Conservation (phyloP, 2,329 filamentous ascomycete genomes). For the Alternaria dauci region DNA sequence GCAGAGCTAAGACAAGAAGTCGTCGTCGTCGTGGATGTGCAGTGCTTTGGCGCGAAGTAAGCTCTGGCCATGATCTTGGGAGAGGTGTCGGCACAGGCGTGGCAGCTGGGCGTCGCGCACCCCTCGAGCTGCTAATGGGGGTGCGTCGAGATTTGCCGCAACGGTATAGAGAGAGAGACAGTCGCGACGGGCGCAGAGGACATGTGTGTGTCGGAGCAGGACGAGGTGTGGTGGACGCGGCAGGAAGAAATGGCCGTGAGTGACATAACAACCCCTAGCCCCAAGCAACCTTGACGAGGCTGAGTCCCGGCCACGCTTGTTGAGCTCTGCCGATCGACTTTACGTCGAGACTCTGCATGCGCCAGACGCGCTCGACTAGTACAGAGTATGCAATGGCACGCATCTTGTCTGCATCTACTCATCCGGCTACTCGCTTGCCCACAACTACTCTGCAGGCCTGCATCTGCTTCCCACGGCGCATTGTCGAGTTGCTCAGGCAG, state of each 20-base stretch:
- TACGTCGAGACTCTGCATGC: conserved; percentile 20
- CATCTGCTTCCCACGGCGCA: conserved; percentile 3
- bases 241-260: conserved; percentile 16
- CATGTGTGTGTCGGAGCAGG: conserved; percentile 8
- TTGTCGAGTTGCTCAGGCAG: conserved; percentile 4
- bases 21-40: conserved; percentile 24
- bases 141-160: conserved; percentile 12
- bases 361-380: conserved; percentile 5
- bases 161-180: conserved; percentile 3
- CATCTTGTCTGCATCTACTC: neutral
- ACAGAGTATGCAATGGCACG: neutral
- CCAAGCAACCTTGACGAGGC: conserved; percentile 13
- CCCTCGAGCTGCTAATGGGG: conserved; percentile 10
- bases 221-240: conserved; percentile 10
- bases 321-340: conserved; percentile 17
- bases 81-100: conserved; percentile 20
- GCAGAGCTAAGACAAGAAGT: conserved; percentile 23
- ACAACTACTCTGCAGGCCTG: neutral
- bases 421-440: neutral
- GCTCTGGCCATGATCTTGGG: conserved; percentile 33
- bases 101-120: conserved; percentile 15
- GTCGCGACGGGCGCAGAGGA: conserved; percentile 11
- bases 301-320: conserved; percentile 17
- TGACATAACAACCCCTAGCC: conserved; percentile 7
- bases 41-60: conserved; percentile 26